phyloP scores from a whole-genome alignment of 768 basidiomycete species.

The Tephrocybe sp. region DNA sequence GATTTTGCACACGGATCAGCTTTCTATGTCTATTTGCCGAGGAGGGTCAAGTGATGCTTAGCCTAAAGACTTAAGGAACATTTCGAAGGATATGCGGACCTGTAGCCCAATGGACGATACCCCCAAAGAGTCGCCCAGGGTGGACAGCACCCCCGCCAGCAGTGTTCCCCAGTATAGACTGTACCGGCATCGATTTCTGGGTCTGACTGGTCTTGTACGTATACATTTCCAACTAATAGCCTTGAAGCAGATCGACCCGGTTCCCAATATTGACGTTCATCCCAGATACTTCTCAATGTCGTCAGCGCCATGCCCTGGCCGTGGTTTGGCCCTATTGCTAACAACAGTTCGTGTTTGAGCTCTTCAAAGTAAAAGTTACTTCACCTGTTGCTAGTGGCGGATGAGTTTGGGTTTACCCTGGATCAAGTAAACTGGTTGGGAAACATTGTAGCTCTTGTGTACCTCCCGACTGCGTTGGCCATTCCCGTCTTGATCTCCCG shows the following conservation, averaged over 20 bases:
- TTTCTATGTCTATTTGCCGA: not conserved
- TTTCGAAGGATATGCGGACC: no score
- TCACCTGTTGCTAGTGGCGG: conserved; percentile 38
- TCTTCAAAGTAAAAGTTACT: not conserved
- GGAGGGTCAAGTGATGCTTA: not conserved
- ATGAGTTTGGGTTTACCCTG: conserved; percentile 65
- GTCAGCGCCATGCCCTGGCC: conserved; percentile 67
- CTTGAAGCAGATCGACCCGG: no score
- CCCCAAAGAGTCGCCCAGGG: not conserved
- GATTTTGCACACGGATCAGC: no score
- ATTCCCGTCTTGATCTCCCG: conserved; percentile 56
- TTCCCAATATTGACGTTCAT: not conserved
- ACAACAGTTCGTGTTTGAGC: conserved; percentile 42
- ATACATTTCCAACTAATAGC: not conserved
- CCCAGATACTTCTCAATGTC: conserved; percentile 59
- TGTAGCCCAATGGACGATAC: not conserved
- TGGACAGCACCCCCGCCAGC: not conserved
- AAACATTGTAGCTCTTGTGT: conserved; percentile 61
- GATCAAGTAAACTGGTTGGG: conserved; percentile 81
- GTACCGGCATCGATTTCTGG: conserved; percentile 68
- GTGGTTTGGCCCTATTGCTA: conserved; percentile 86
- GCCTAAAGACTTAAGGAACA: not conserved
- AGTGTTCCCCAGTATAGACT: conserved; percentile 44
- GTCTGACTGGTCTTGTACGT: conserved; percentile 59
- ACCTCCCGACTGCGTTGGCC: conserved; percentile 57